Evolutionary conservation across 306 rosid genomes (phyloP).

Genomic region (Alnus glutinosa): DNA sequence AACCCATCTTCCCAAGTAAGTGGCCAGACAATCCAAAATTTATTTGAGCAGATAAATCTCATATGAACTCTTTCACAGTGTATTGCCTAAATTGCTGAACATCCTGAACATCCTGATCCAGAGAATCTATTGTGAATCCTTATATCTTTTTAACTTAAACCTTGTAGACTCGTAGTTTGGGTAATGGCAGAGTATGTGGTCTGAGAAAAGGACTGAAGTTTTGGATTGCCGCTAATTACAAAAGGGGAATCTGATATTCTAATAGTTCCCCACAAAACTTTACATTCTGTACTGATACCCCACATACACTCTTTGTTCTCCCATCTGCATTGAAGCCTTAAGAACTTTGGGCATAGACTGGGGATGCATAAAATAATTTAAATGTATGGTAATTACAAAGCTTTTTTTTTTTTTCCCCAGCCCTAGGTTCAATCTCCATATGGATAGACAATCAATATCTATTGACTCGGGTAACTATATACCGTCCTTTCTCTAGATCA

Average conservation of each 20-base stretch:
- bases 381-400: slow-evolving; percentile 18
- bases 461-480: slow-evolving; percentile 67
- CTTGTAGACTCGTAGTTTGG: too few relatives aligned
- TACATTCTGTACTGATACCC: slow-evolving; percentile 39
- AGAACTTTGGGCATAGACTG: slow-evolving; percentile 17
- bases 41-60: too few relatives aligned
- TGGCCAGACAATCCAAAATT: too few relatives aligned
- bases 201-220: too few relatives aligned
- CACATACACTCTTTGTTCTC: slow-evolving; percentile 19
- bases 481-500: slow-evolving; percentile 90
- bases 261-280: slow-evolving; percentile 26
- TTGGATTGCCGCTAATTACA: slow-evolving; percentile 31
- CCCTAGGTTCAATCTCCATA: slow-evolving; percentile 22
- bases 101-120: too few relatives aligned
- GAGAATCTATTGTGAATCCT: too few relatives aligned
- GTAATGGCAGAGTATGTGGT: too few relatives aligned
- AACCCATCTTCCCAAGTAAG: too few relatives aligned
- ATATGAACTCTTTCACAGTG: too few relatives aligned
- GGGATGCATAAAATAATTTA: slow-evolving; percentile 26
- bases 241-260: slow-evolving; percentile 35
- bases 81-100: too few relatives aligned
- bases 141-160: too few relatives aligned
- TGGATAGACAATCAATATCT: slow-evolving; percentile 38
- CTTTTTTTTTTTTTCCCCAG: slow-evolving; percentile 25
- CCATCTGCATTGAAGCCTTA: slow-evolving; percentile 25